phyloP scores from a whole-genome alignment of 1,284 basidiomycete species.

The Ustilago tritici region DNA sequence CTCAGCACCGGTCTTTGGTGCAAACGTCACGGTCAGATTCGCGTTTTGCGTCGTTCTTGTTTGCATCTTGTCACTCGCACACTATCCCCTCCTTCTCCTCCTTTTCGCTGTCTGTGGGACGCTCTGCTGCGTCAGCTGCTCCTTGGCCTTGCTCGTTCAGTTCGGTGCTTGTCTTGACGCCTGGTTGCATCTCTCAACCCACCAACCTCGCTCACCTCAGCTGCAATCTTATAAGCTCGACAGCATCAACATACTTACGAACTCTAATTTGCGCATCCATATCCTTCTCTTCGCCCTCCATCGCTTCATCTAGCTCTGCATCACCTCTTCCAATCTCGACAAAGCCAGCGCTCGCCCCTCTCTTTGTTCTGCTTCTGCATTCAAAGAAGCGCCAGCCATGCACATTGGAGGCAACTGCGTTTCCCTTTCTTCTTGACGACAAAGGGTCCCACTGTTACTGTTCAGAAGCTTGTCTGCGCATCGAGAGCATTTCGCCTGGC shows the following conservation, averaged over 20 bases:
- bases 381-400: conserved; percentile 13
- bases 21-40: not conserved
- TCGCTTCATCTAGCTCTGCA: conserved; percentile 23
- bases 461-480: conserved; percentile 8
- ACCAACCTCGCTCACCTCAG: not conserved
- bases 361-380: not conserved
- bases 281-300: not conserved
- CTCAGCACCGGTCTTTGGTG: not conserved
- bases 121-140: not conserved
- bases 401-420: not conserved
- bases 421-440: conserved; percentile 11
- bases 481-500: not conserved
- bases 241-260: conserved; percentile 10
- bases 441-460: not conserved
- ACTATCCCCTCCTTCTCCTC: not conserved
- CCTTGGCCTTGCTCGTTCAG: not conserved
- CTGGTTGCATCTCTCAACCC: not conserved
- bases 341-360: not conserved
- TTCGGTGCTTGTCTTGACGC: not conserved
- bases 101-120: not conserved
- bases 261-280: not conserved
- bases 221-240: conserved; percentile 1
- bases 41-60: not conserved
- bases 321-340: not conserved
- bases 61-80: conserved; percentile 7